Conservation (phyloP, 108 stramenopile species). For the Cyclotella cryptica region DNA sequence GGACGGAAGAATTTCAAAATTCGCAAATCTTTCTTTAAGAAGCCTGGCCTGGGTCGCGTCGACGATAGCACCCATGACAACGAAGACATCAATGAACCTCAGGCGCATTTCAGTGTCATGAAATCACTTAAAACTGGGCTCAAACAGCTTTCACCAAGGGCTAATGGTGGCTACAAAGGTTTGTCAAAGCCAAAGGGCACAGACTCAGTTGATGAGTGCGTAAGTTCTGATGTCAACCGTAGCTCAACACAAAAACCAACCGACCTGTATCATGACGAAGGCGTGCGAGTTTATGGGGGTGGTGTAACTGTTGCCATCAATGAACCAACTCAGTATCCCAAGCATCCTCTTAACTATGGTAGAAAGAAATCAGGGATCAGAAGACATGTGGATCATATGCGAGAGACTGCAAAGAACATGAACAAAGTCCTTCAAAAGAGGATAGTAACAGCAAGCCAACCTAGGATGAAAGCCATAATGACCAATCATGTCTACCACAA, state of each 20-base stretch:
- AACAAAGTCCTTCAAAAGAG: background rate
- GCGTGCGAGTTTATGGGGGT: slow-evolving; percentile 2
- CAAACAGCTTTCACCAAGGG: background rate
- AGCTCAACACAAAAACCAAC: background rate
- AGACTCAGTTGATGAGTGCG: background rate
- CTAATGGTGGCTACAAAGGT: background rate
- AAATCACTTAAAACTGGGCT: slow-evolving; percentile 1
- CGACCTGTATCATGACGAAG: background rate
- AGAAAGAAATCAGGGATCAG: slow-evolving; percentile 3
- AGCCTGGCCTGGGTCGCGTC: background rate
- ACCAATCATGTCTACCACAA: slow-evolving; percentile 1
- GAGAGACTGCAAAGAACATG: background rate
- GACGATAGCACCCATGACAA: background rate
- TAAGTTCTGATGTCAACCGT: background rate
- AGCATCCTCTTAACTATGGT: background rate
- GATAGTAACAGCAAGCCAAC: background rate
- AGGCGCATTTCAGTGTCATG: background rate
- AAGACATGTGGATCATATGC: background rate
- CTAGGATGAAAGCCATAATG: background rate
- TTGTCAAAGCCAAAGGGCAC: background rate
- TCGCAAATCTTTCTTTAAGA: background rate
- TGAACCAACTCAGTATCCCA: background rate
- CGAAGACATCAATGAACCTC: background rate
- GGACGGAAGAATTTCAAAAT: too few species aligned
- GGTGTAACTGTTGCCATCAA: background rate